These are phyloP conservation scores for Coriolopsis trogii DNA, from an alignment of 1,284 basidiomycete species.

Conservation along the genomic window DNA sequence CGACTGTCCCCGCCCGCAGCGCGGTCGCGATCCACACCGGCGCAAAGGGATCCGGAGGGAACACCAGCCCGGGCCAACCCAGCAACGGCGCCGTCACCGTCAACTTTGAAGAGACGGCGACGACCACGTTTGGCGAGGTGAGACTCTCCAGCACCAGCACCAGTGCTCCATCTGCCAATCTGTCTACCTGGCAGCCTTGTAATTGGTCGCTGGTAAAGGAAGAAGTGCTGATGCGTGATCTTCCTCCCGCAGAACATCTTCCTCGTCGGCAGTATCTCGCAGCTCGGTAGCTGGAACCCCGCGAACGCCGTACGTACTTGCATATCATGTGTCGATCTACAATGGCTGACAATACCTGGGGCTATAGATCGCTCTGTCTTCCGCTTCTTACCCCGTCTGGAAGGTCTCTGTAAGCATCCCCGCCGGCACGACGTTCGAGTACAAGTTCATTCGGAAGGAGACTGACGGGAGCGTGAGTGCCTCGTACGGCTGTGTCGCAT, in stretches of 20 bases:
- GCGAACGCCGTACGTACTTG: constrained; percentile 46
- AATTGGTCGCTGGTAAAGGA: too few relatives aligned
- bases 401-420: constrained; percentile 51
- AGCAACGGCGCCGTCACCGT: constrained; percentile 41
- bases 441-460: constrained; percentile 64
- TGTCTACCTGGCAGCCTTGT: too few relatives aligned
- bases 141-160: not conserved
- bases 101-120: constrained; percentile 55
- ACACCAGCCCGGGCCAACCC: constrained; percentile 16
- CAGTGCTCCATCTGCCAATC: too few relatives aligned
- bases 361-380: constrained; percentile 52
- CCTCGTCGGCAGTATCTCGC: constrained; percentile 55
- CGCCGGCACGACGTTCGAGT: constrained; percentile 51
- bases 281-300: constrained; percentile 56
- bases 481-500: not conserved
- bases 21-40: constrained; percentile 65
- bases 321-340: not conserved
- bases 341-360: not conserved
- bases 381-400: constrained; percentile 62
- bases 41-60: constrained; percentile 29
- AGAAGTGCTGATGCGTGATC: not conserved
- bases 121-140: constrained; percentile 60
- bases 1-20: constrained; percentile 52
- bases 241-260: constrained; percentile 53
- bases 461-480: constrained; percentile 52